These are phyloP conservation scores for Cytospora paraplurivora DNA, from an alignment of 2,329 filamentous ascomycete species.

Conservation along the genomic window DNA sequence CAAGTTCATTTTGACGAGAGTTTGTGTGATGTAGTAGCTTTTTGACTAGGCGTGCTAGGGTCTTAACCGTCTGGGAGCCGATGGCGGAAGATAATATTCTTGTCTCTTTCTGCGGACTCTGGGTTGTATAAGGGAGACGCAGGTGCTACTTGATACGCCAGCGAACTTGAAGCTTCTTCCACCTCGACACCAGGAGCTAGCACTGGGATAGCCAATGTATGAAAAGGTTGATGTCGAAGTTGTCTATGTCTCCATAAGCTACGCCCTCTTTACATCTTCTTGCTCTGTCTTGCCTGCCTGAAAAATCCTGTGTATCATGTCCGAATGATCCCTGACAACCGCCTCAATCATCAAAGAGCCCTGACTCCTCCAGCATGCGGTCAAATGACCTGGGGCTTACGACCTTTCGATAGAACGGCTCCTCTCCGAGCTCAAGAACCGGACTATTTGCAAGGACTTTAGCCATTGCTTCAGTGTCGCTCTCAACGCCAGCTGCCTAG, in stretches of 20 bases:
- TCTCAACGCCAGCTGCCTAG: not conserved
- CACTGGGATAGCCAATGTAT: not conserved
- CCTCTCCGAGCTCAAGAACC: not conserved
- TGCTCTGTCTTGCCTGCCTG: not conserved
- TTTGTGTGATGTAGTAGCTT: no score
- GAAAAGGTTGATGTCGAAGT: not conserved
- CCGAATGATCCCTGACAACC: not conserved
- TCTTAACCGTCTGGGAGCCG: no score
- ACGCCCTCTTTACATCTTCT: not conserved
- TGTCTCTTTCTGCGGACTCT: no score
- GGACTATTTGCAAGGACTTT: not conserved
- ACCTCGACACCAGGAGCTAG: not conserved
- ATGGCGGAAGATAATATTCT: no score
- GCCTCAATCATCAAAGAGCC: not conserved
- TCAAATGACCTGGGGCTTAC: not conserved
- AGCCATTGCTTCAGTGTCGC: not conserved
- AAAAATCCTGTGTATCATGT: constrained; percentile 2
- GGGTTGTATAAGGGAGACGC: no score
- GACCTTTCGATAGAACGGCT: not conserved
- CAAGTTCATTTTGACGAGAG: no score
- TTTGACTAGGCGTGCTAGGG: no score
- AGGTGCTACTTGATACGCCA: no score
- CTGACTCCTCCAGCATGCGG: not conserved
- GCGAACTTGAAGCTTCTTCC: no score
- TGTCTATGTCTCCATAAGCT: not conserved